Percentiles rank a stretch among this genome's conserved stretches.
phyloP scores from a whole-genome alignment of 2,329 filamentous ascomycete species.

The Ophiostoma sp. region DNA sequence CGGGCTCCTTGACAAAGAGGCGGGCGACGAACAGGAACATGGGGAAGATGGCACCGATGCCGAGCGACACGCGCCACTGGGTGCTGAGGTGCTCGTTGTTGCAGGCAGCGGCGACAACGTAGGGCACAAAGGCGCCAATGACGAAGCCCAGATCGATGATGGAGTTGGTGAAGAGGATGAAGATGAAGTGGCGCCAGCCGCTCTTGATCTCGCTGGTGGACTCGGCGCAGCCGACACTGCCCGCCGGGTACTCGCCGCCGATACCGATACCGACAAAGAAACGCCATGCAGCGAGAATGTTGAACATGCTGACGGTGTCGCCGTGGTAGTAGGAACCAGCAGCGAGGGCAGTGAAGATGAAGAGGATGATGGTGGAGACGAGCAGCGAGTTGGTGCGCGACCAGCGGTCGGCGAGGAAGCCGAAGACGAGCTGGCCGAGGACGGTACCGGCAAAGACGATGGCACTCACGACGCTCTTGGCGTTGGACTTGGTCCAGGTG shows the following conservation, averaged over 20 bases:
- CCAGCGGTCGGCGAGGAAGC: conserved; percentile 75
- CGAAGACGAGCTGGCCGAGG: conserved; percentile 73
- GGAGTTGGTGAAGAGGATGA: conserved; percentile 54
- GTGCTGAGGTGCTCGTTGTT: conserved; percentile 59
- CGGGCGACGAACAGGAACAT: conserved; percentile 65
- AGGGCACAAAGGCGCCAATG: conserved; percentile 69
- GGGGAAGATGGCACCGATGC: conserved; percentile 72
- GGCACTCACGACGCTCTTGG: conserved; percentile 68
- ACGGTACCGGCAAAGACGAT: conserved; percentile 84
- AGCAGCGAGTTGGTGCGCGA: conserved; percentile 78
- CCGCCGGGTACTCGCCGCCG: conserved; percentile 74
- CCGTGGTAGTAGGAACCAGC: conserved; percentile 72
- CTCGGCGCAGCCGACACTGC: conserved; percentile 78
- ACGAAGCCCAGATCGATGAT: conserved; percentile 61
- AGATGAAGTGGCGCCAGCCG: conserved; percentile 84
- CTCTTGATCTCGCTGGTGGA: conserved; percentile 73
- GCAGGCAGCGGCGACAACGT: conserved; percentile 52
- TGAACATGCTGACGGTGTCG: conserved; percentile 64
- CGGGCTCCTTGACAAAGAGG: conserved; percentile 68
- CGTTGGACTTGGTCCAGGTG: conserved; percentile 62
- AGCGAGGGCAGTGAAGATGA: conserved; percentile 75
- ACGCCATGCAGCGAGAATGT: conserved; percentile 70
- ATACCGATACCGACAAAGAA: conserved; percentile 81
- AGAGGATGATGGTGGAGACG: conserved; percentile 73
- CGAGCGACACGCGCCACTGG: conserved; percentile 78